These are phyloP conservation scores for Cornus kousa DNA, from an alignment of 148 eudicot genomes.

Conservation along the genomic window DNA sequence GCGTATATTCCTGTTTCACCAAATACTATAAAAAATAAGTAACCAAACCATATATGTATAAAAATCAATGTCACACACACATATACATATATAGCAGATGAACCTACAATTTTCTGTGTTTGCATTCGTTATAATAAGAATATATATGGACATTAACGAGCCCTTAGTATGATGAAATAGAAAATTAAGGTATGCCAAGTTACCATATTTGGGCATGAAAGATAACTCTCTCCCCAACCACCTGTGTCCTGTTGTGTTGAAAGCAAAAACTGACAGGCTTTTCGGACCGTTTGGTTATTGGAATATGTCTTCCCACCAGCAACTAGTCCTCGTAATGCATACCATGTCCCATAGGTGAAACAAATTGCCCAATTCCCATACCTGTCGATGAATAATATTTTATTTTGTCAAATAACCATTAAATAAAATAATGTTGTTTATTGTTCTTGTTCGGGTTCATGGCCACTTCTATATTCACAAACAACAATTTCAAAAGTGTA, in stretches of 20 bases:
- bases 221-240: slow-evolving; percentile 17
- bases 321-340: slow-evolving; percentile 3
- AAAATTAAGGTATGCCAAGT: too few relatives aligned
- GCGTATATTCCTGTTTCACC: slow-evolving; percentile 12
- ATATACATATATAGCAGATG: too few relatives aligned
- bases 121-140: too few relatives aligned
- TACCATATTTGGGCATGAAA: slow-evolving; percentile 14
- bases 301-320: slow-evolving; percentile 1
- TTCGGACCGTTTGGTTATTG: not conserved
- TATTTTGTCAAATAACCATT: too few relatives aligned
- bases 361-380: slow-evolving; percentile 17
- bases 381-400: not conserved
- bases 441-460: too few relatives aligned
- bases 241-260: slow-evolving; percentile 15
- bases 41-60: too few relatives aligned
- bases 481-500: not conserved
- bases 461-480: too few relatives aligned
- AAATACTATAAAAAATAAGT: not conserved
- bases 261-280: slow-evolving; percentile 7
- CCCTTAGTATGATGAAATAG: too few relatives aligned
- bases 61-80: too few relatives aligned
- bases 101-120: too few relatives aligned
- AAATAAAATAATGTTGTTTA: too few relatives aligned
- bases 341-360: slow-evolving; percentile 14
- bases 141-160: too few relatives aligned